A percentile compares a stretch with the other conserved stretches of the same genome.
Conservation (phyloP, 2,329 filamentous ascomycete species). For the Colletotrichum truncatum region DNA sequence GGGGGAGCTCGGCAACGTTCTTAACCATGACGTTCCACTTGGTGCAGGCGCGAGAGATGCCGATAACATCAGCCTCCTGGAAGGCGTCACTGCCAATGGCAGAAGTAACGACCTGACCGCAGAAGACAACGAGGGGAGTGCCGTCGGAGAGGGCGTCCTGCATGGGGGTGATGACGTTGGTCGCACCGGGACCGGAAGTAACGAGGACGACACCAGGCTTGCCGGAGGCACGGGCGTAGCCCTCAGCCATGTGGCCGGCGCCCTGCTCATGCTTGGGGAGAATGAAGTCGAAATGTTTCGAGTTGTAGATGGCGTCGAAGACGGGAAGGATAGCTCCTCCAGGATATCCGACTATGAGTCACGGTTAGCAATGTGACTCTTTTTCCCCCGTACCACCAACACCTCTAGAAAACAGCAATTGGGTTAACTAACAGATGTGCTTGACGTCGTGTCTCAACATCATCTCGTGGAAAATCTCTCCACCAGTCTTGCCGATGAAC, state of each 20-base stretch:
- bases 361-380: constrained; percentile 13
- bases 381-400: not conserved
- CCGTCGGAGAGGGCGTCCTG: constrained; percentile 96
- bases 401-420: not conserved
- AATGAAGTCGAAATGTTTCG: constrained; percentile 94
- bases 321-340: constrained; percentile 97
- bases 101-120: constrained; percentile 88
- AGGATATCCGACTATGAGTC: constrained; percentile 78
- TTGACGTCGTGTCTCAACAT: constrained; percentile 94
- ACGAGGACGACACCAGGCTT: constrained; percentile 96
- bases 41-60: constrained; percentile 93
- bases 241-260: constrained; percentile 98
- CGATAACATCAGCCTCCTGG: constrained; percentile 94
- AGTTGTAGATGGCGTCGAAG: constrained; percentile 99
- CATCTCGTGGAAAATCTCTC: constrained; percentile 99
- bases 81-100: constrained; percentile 96
- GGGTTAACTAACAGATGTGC: constrained; percentile 82
- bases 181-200: constrained; percentile 95
- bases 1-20: constrained; percentile 90
- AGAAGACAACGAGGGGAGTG: constrained; percentile 95
- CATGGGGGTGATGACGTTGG: constrained; percentile 96
- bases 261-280: constrained; percentile 97
- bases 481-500: constrained; percentile 94
- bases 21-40: constrained; percentile 99
- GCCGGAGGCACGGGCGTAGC: constrained; percentile 92